Base-by-base conservation (phyloP, 1,139 yeast species). In the Hemisphaericaspora lyxosophila region DNA sequence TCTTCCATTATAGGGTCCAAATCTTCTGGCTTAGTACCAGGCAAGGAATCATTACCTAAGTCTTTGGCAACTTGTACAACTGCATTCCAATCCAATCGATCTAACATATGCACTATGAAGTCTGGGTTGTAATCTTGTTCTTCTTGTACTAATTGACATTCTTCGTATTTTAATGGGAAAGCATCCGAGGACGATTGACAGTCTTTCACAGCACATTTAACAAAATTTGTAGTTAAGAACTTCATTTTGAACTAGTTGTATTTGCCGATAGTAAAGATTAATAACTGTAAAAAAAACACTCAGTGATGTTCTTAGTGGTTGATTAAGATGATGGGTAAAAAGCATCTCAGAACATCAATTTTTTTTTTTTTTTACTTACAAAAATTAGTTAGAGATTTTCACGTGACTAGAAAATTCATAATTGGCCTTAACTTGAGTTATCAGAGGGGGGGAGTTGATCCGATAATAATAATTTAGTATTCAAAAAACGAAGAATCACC, bases 181-280 rank as follows among this genome's bases (percentile, higher is more conserved):
- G 95, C 79, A 5, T 80, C 79, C 22, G 79, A 75, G 7, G 92
- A 76, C 20, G 80, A 67, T 41, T 84, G 87, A 57, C 99, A 92
- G 5, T 80, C 57, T 54, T 85, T 82, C 45, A 89, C 86, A 0
- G 97, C 92, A 62, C 99, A 92, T 60, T 85, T 89, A 45, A 92
- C 95, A 61, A 92, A 94, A 62, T 94, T 92, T 30, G 97, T 87
- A 23, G 98, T 90, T 31, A 92, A 70, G 54, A 92, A 82, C 68
- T 92, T 92, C 98, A 92, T 90, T 26, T n/a, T n/a, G n/a, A n/a
- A n/a, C n/a, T n/a, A n/a, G n/a, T n/a, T n/a, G n/a, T n/a, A n/a
- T n/a, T n/a, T n/a, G n/a, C n/a, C n/a, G n/a, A n/a, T n/a, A n/a
- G n/a, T n/a, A n/a, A n/a, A n/a, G n/a, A n/a, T n/a, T n/a, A n/a